Conservation (phyloP, 176 grass and related monocot species). For the Oryza longistaminata region DNA sequence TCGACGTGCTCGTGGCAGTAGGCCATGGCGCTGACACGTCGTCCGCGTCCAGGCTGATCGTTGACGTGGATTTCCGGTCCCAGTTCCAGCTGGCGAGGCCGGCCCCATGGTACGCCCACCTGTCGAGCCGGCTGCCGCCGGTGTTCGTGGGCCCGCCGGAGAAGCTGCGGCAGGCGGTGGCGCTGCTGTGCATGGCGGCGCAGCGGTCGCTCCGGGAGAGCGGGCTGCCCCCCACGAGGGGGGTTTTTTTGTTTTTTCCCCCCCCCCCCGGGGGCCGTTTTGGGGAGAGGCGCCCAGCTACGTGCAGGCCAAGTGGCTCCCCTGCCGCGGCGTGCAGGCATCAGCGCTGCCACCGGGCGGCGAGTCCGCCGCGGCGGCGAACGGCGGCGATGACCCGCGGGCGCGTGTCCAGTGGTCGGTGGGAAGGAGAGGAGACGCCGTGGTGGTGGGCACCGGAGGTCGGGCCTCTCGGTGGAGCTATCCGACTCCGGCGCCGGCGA, state of each 20-base stretch:
- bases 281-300: no score
- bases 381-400: background rate
- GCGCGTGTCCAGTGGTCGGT: constrained; percentile 14
- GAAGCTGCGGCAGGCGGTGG: constrained; percentile 60
- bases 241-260: no score
- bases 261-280: no score
- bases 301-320: constrained; percentile 74
- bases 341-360: background rate
- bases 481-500: background rate
- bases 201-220: constrained; percentile 69
- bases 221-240: constrained; percentile 54
- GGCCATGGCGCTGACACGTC: background rate
- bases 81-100: constrained; percentile 73
- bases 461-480: constrained; percentile 27
- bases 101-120: constrained; percentile 53
- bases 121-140: constrained; percentile 44
- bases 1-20: constrained; percentile 47
- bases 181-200: constrained; percentile 55
- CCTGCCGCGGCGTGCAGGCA: background rate
- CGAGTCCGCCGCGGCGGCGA: background rate
- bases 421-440: background rate
- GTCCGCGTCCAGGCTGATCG: constrained; percentile 40
- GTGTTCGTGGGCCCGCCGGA: constrained; percentile 53
- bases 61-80: constrained; percentile 72
- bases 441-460: background rate